These are phyloP conservation scores for Botrytis hyacinthi DNA, from an alignment of 2,329 filamentous ascomycete genomes.

Conservation along the genomic window DNA sequence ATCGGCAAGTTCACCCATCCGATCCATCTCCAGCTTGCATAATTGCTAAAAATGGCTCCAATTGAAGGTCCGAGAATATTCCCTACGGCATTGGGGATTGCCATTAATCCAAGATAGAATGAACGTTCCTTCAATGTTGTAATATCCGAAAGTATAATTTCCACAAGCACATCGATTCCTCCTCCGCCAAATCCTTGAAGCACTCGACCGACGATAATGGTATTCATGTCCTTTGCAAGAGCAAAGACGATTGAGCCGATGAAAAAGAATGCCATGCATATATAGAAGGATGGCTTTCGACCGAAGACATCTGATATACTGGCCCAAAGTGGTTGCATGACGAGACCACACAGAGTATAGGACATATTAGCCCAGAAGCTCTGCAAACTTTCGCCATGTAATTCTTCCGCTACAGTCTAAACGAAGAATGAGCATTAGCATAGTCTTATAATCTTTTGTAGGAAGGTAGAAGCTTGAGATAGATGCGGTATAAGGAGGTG, in stretches of 20 bases:
- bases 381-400: constrained; percentile 53
- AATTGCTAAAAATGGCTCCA: constrained; percentile 61
- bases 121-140: constrained; percentile 45
- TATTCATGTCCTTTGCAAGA: constrained; percentile 43
- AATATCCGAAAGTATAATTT: constrained; percentile 50
- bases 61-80: constrained; percentile 60
- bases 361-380: constrained; percentile 69
- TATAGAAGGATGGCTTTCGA: constrained; percentile 48
- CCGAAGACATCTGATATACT: constrained; percentile 56
- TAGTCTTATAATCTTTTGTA: background rate
- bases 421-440: background rate
- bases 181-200: constrained; percentile 39
- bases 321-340: constrained; percentile 66
- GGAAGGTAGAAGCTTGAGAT: background rate
- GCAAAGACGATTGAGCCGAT: constrained; percentile 48
- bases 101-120: constrained; percentile 59
- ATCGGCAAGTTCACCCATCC: constrained; percentile 27
- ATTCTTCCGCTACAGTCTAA: constrained; percentile 27
- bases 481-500: background rate
- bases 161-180: constrained; percentile 49
- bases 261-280: constrained; percentile 48
- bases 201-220: constrained; percentile 48
- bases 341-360: constrained; percentile 65
- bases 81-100: constrained; percentile 64
- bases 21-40: constrained; percentile 54